A percentile compares a stretch with the other conserved stretches of the same genome.
Conservation (phyloP, 345 rosid species). For the Passiflora organensis region DNA sequence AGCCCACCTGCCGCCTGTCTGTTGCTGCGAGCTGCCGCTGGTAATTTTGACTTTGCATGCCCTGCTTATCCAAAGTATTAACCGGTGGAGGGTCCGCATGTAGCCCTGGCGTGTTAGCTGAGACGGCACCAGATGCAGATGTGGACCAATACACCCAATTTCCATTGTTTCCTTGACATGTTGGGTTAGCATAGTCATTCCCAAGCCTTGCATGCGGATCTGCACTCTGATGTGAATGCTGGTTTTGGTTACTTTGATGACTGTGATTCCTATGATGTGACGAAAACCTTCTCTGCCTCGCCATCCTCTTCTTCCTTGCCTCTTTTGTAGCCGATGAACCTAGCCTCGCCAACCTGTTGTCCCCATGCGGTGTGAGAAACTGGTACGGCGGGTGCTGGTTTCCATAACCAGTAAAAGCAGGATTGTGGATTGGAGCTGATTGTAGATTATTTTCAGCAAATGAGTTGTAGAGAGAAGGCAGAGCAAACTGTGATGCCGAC, state of each 20-base stretch:
- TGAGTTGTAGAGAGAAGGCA: conserved; percentile 29
- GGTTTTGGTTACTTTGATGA: conserved; percentile 32
- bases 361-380: conserved; percentile 39
- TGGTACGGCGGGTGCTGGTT: conserved; percentile 52
- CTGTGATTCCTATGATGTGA: conserved; percentile 42
- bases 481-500: conserved; percentile 40
- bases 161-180: conserved; percentile 23
- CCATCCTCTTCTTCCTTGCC: conserved; percentile 98
- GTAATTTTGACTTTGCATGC: conserved; percentile 37
- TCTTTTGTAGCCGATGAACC: conserved; percentile 89
- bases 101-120: conserved; percentile 3
- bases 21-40: conserved; percentile 50
- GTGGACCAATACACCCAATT: conserved; percentile 71
- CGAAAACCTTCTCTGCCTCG: conserved; percentile 72
- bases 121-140: conserved; percentile 13
- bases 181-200: conserved; percentile 23
- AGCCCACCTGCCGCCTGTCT: conserved; percentile 68
- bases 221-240: conserved; percentile 24
- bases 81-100: conserved; percentile 7
- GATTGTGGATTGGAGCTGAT: conserved; percentile 9
- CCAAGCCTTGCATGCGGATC: conserved; percentile 41
- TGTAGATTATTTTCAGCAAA: conserved; percentile 30
- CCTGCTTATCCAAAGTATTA: conserved; percentile 30
- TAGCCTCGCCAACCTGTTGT: conserved; percentile 39
- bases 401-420: conserved; percentile 43